phyloP scores from a whole-genome alignment of 768 basidiomycete genomes.

The Tricholoma hemisulphureum region DNA sequence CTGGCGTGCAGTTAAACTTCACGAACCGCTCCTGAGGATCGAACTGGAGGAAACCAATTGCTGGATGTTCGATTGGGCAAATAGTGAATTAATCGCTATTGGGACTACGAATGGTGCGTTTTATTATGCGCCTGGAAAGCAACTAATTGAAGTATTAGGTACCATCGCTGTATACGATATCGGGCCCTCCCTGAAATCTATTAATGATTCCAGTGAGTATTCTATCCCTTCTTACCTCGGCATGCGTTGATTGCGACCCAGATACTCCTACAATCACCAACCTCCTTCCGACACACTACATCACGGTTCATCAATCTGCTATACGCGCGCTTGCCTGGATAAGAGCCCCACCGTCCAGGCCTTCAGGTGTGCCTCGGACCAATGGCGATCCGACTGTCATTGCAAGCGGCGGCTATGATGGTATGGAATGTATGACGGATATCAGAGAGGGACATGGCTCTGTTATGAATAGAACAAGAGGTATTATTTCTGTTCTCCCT shows the following conservation, averaged over 20 bases:
- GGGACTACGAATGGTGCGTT: constrained; percentile 78
- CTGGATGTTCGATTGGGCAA: constrained; percentile 87
- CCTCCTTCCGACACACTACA: constrained; percentile 68
- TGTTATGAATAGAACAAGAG: constrained; percentile 76
- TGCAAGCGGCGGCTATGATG: constrained; percentile 79
- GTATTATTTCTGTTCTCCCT: constrained; percentile 30
- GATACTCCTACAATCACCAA: constrained; percentile 32
- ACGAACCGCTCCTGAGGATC: constrained; percentile 68
- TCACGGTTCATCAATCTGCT: constrained; percentile 74
- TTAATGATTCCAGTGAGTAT: constrained; percentile 28
- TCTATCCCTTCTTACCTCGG: not conserved
- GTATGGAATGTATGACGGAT: constrained; percentile 72
- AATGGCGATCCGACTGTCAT: constrained; percentile 69
- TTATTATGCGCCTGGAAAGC: not conserved
- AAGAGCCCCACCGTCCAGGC: constrained; percentile 55
- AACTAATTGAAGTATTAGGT: constrained; percentile 62
- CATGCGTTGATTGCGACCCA: constrained; percentile 5
- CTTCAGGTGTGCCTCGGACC: constrained; percentile 43
- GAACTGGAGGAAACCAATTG: constrained; percentile 75
- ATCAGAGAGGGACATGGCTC: constrained; percentile 67
- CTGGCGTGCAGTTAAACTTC: constrained; percentile 46
- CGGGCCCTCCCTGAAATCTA: constrained; percentile 38
- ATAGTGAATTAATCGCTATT: constrained; percentile 76
- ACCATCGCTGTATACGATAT: constrained; percentile 59
- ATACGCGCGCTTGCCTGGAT: constrained; percentile 78